phyloP scores from a whole-genome alignment of 768 basidiomycete species.

The Leccinum broughii region DNA sequence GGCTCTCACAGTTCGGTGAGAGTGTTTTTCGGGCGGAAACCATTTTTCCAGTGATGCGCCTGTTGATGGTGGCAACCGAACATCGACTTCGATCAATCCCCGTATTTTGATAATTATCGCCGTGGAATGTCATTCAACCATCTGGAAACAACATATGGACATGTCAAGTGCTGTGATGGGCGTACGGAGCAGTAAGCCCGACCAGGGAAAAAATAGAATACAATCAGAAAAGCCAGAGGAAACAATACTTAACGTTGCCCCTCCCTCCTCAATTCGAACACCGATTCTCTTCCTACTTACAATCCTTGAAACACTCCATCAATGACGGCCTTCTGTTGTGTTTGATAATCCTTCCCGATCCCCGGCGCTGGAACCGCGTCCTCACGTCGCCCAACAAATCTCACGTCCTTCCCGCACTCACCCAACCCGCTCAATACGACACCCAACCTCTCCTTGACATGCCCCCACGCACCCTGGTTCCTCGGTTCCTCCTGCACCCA shows the following conservation, averaged over 20 bases:
- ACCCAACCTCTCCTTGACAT: slow-evolving; percentile 60
- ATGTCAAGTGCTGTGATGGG: neutral
- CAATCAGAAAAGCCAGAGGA: neutral
- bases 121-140: neutral
- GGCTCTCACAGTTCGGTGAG: slow-evolving; percentile 14
- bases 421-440: slow-evolving; percentile 47
- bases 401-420: slow-evolving; percentile 34
- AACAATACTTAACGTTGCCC: neutral
- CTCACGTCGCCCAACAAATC: slow-evolving; percentile 67
- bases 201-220: neutral
- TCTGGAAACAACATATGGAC: neutral
- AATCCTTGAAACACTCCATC: slow-evolving; percentile 56
- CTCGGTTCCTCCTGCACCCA: slow-evolving; percentile 89
- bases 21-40: slow-evolving; percentile 18
- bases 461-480: slow-evolving; percentile 82
- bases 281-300: slow-evolving; percentile 12
- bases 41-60: neutral
- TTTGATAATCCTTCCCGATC: slow-evolving; percentile 64
- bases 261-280: neutral
- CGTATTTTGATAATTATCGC: neutral
- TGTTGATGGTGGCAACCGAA: neutral
- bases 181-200: neutral
- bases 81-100: neutral
- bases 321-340: slow-evolving; percentile 63
- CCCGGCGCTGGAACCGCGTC: slow-evolving; percentile 79